Evolutionary conservation across 2,329 filamentous ascomycete species (phyloP).

Genomic region (Aspergillus costaricaensis): DNA sequence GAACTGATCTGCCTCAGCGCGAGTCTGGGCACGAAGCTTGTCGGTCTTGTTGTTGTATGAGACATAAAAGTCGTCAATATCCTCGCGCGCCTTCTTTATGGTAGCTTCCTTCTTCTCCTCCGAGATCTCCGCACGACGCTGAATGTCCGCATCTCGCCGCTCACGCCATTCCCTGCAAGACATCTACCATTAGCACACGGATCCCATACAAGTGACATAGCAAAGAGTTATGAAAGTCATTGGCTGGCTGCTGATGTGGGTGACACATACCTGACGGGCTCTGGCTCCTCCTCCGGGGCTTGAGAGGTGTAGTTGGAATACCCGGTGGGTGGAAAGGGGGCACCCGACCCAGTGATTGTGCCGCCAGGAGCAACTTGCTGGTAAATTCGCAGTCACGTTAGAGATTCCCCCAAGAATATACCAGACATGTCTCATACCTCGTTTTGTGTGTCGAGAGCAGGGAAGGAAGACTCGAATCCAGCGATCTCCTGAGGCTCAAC

Average conservation of each 20-base stretch:
- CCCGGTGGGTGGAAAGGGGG: slow-evolving; percentile 57
- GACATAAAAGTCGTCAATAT: slow-evolving; percentile 99
- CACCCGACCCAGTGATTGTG: slow-evolving; percentile 72
- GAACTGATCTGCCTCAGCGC: slow-evolving; percentile 91
- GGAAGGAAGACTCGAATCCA: slow-evolving; percentile 86
- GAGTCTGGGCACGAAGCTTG: slow-evolving; percentile 84
- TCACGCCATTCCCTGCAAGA: slow-evolving; percentile 75
- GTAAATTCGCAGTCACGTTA: slow-evolving; percentile 37
- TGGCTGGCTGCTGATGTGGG: background rate
- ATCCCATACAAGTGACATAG: background rate
- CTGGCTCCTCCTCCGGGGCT: slow-evolving; percentile 75
- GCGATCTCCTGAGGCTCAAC: slow-evolving; percentile 45
- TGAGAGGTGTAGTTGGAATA: slow-evolving; percentile 56
- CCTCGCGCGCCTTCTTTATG: slow-evolving; percentile 83
- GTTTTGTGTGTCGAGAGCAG: slow-evolving; percentile 73
- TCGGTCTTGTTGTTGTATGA: slow-evolving; percentile 99
- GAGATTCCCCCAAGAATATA: background rate
- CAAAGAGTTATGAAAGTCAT: background rate
- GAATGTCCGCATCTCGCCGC: slow-evolving; percentile 77
- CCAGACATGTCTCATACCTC: slow-evolving; percentile 56
- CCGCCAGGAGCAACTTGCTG: slow-evolving; percentile 71
- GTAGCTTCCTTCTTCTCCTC: slow-evolving; percentile 80
- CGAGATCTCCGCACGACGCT: slow-evolving; percentile 82
- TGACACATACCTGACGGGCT: slow-evolving; percentile 67
- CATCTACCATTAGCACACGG: background rate